A percentile compares a stretch with the other conserved stretches of the same genome.
Conservation (phyloP, 2,329 filamentous ascomycete species). For the Simplicillium sp. region DNA sequence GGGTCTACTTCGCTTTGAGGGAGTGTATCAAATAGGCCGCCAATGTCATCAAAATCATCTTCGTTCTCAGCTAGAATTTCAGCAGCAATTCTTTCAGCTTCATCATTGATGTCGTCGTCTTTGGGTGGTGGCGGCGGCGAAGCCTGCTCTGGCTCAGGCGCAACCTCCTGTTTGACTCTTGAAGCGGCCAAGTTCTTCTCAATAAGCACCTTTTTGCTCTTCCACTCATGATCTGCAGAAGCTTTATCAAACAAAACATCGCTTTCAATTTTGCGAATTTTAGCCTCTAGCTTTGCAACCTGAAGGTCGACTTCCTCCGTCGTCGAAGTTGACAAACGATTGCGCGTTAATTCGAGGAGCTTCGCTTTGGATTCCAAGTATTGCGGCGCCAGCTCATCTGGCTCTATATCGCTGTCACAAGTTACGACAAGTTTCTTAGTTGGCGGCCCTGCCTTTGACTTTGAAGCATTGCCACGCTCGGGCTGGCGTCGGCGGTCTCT, state of each 20-base stretch:
- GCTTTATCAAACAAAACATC: constrained; percentile 66
- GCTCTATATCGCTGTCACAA: constrained; percentile 64
- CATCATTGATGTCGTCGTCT: constrained; percentile 40
- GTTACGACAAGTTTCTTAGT: constrained; percentile 35
- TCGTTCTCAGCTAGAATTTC: constrained; percentile 47
- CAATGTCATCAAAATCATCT: constrained; percentile 43
- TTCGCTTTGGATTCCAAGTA: constrained; percentile 68
- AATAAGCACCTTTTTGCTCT: constrained; percentile 44
- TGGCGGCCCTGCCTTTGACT: constrained; percentile 15
- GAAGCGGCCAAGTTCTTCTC: constrained; percentile 50
- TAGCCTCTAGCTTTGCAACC: constrained; percentile 55
- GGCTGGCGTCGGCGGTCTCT: too few relatives aligned
- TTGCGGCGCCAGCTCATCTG: constrained; percentile 63
- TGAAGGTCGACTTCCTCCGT: too few relatives aligned
- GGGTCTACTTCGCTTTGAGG: constrained; percentile 52
- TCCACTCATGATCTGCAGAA: constrained; percentile 58
- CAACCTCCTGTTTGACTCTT: constrained; percentile 25
- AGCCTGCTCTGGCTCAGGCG: constrained; percentile 11
- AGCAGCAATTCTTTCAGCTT: constrained; percentile 49
- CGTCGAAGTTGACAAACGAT: constrained; percentile 25
- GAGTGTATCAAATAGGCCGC: constrained; percentile 46
- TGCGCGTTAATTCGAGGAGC: constrained; percentile 46
- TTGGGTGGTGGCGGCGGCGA: too few relatives aligned
- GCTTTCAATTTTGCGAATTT: constrained; percentile 67
- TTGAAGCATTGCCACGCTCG: constrained; percentile 10